phyloP scores from a whole-genome alignment of 2,329 filamentous ascomycete genomes.

The Fusarium ramigenum region DNA sequence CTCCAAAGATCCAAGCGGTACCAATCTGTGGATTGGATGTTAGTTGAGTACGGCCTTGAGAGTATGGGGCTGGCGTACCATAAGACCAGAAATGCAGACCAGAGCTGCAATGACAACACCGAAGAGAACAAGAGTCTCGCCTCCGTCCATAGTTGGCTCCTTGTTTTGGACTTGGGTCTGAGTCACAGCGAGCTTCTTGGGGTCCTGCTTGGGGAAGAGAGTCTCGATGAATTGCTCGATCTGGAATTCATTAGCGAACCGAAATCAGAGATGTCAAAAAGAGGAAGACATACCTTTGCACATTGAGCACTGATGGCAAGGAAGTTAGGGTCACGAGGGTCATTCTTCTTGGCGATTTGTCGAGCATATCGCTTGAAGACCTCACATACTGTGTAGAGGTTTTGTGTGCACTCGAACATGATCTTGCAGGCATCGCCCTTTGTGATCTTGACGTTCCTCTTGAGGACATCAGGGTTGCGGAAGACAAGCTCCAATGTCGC shows the following conservation, averaged over 20 bases:
- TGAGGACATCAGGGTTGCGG: conserved; percentile 86
- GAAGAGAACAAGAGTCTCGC: conserved; percentile 73
- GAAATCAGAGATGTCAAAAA: neutral
- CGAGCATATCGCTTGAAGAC: conserved; percentile 82
- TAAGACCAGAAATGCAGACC: conserved; percentile 74
- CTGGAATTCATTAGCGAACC: conserved; percentile 53
- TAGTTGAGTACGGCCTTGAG: neutral
- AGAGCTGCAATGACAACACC: conserved; percentile 74
- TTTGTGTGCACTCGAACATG: conserved; percentile 94
- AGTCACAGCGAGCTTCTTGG: conserved; percentile 63
- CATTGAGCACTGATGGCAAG: conserved; percentile 91
- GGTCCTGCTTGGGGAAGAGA: conserved; percentile 86
- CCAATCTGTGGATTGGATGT: conserved; percentile 66
- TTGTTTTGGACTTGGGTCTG: conserved; percentile 51
- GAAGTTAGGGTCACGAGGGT: conserved; percentile 91
- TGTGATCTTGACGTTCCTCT: conserved; percentile 93
- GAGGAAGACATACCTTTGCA: conserved; percentile 69
- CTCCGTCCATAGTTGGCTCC: conserved; percentile 60
- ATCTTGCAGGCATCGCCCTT: conserved; percentile 92
- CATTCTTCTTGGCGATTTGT: conserved; percentile 92
- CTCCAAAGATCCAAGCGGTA: conserved; percentile 81
- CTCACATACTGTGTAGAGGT: conserved; percentile 81
- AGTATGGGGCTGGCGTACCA: conserved; percentile 69
- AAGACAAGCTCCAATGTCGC: conserved; percentile 92
- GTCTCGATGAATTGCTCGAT: conserved; percentile 96